Percentiles rank a stretch among this genome's conserved stretches.
These are phyloP conservation scores for Pelargonium citronellum DNA, from an alignment of 441 rosid genomes.

Conservation along the genomic window DNA sequence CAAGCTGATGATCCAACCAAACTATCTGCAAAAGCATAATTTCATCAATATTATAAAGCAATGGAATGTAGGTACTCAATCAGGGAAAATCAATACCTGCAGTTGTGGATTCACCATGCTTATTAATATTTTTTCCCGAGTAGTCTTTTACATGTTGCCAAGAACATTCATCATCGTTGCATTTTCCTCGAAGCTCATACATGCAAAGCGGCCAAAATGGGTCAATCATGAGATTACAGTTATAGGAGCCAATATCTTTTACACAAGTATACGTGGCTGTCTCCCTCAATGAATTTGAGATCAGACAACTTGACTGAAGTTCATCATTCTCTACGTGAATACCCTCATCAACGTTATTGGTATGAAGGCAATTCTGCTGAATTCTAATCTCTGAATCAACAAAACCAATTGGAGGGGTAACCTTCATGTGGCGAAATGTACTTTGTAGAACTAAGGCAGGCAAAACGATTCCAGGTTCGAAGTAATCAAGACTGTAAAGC, in stretches of 20 bases:
- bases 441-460: slow-evolving; percentile 49
- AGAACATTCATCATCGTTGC: slow-evolving; percentile 87
- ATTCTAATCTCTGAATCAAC: slow-evolving; percentile 26
- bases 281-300: slow-evolving; percentile 31
- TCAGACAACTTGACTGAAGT: slow-evolving; percentile 23
- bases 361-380: slow-evolving; percentile 26
- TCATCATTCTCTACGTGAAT: slow-evolving; percentile 30
- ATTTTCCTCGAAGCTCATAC: slow-evolving; percentile 94
- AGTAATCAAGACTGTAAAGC: slow-evolving; percentile 26
- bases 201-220: slow-evolving; percentile 85
- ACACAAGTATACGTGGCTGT: slow-evolving; percentile 21
- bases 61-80: slow-evolving; percentile 20
- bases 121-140: slow-evolving; percentile 31
- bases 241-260: slow-evolving; percentile 43
- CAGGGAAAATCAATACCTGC: slow-evolving; percentile 34
- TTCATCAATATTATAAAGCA: slow-evolving; percentile 21
- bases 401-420: slow-evolving; percentile 23
- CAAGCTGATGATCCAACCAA: slow-evolving; percentile 32
- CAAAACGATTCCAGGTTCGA: slow-evolving; percentile 26
- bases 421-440: slow-evolving; percentile 52
- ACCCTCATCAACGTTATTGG: slow-evolving; percentile 19
- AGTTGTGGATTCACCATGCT: slow-evolving; percentile 34
- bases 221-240: slow-evolving; percentile 49
- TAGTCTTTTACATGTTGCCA: slow-evolving; percentile 82
- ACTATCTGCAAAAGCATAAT: slow-evolving; percentile 44